Conservation (phyloP, 2,329 filamentous ascomycete species). For the Arthrobotrys megalospora region DNA sequence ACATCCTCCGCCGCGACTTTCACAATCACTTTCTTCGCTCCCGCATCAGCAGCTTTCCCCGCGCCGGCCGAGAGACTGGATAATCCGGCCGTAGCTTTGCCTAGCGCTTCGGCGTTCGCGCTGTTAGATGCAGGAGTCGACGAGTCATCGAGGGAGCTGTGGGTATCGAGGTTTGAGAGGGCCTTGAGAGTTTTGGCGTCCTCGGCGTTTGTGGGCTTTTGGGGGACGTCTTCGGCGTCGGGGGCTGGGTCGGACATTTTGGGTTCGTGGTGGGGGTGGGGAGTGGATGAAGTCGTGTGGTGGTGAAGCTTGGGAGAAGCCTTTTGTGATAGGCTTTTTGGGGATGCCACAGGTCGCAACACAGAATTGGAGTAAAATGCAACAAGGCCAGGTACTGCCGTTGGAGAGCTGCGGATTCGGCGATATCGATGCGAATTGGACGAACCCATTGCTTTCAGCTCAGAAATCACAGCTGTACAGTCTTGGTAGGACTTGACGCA, state of each 20-base stretch:
- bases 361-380: no score
- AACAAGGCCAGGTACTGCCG: no score
- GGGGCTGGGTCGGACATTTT: constrained; percentile 49
- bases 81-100: constrained; percentile 69
- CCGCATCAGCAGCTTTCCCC: constrained; percentile 64
- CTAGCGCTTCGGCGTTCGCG: constrained; percentile 68
- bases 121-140: constrained; percentile 37
- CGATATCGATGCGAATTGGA: no score
- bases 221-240: constrained; percentile 57
- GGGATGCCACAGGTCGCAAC: no score
- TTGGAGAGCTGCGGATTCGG: no score
- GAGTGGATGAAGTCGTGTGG: constrained; percentile 4
- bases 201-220: constrained; percentile 63
- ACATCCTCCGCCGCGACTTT: constrained; percentile 84
- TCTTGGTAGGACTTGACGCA: no score
- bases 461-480: no score
- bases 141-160: constrained; percentile 51
- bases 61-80: constrained; percentile 65
- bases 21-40: constrained; percentile 67
- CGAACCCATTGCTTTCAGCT: no score
- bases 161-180: constrained; percentile 59
- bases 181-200: constrained; percentile 63
- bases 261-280: neutral
- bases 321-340: constrained; percentile 21
- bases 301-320: constrained; percentile 26